Evolutionary conservation across 768 basidiomycete genomes (phyloP), one percentile per base, ranked within the genome.

Genomic region (Leucosporidium scottii): DNA sequence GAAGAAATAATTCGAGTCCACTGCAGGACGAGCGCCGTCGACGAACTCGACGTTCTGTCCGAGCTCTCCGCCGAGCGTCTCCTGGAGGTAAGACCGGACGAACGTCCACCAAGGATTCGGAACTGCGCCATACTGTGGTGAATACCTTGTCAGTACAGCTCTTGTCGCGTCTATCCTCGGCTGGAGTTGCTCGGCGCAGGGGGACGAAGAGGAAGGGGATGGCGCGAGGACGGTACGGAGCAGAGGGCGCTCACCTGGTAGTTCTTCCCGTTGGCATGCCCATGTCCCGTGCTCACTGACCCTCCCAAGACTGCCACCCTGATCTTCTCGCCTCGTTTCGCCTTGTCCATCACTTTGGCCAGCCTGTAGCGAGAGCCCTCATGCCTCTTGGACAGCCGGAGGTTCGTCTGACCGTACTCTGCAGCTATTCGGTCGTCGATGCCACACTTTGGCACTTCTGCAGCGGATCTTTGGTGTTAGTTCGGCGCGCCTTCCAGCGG

Each of bases 11-110:
- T 15, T 31, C 28, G 51, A 48, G 30, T 65, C 64, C 3, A 59
- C 59, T 28, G 64, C 64, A 13, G 64, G 50, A 39, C 60, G 59
- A 0, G 64, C 64, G 17, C 64, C 64, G 30, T 30, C 28, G 3
- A 23, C 15, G 10, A 60, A 60, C 39, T 44, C 39, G 39, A 44
- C 39, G 5, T 53, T 51, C 23, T 12, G 34, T 10, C 34, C n/a
- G 8, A 39, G 34, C 34, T 34, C 50, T 5, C 13, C 58, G 4
- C 9, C 21, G n/a, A 39, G 50, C 15, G 39, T 27, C 44, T 53
- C 36, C 4, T 44, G 18, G 13, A 65, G 6, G 36, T 30, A 54
- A 0, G 15, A 3, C 2, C 31, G 12, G 8, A 65, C 51, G 30
- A 48, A 28, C 28, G 51, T 50, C n/a, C 60, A 59, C 51, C 51